Conservation (phyloP, 1,284 basidiomycete species). For the Tilletia horrida region DNA sequence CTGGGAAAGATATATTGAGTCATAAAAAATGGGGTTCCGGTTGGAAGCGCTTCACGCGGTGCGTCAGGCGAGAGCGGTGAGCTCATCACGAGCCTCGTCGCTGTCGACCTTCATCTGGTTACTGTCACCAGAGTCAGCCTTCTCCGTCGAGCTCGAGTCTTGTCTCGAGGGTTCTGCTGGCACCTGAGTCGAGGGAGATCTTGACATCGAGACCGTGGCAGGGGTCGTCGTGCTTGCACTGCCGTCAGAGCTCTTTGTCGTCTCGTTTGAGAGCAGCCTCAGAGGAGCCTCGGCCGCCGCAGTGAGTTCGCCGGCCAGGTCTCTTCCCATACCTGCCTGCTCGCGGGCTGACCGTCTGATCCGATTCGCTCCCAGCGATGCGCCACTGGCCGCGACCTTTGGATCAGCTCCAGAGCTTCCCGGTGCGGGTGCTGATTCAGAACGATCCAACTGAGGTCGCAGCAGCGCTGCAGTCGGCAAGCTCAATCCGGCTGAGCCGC, state of each 20-base stretch:
- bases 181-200: too few relatives aligned
- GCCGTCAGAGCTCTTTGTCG: too few relatives aligned
- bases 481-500: conserved; percentile 13
- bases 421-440: background rate
- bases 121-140: too few relatives aligned
- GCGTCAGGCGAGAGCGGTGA: too few relatives aligned
- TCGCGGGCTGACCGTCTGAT: conserved; percentile 40
- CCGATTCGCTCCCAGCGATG: background rate
- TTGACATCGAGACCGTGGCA: background rate
- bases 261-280: background rate
- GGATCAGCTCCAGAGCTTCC: background rate
- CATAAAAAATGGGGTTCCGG: too few relatives aligned
- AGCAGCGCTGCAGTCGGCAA: background rate
- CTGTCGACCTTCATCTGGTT: too few relatives aligned
- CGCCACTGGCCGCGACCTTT: too few relatives aligned
- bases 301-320: conserved; percentile 41
- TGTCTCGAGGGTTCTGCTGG: too few relatives aligned
- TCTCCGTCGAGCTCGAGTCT: too few relatives aligned
- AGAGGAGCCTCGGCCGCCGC: conserved; percentile 5
- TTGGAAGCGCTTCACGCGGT: too few relatives aligned
- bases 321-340: conserved; percentile 46
- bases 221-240: background rate
- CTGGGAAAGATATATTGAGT: too few relatives aligned
- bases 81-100: too few relatives aligned
- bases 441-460: background rate